Conservation (phyloP, 306 rosid species). For the Prunus mongolica region DNA sequence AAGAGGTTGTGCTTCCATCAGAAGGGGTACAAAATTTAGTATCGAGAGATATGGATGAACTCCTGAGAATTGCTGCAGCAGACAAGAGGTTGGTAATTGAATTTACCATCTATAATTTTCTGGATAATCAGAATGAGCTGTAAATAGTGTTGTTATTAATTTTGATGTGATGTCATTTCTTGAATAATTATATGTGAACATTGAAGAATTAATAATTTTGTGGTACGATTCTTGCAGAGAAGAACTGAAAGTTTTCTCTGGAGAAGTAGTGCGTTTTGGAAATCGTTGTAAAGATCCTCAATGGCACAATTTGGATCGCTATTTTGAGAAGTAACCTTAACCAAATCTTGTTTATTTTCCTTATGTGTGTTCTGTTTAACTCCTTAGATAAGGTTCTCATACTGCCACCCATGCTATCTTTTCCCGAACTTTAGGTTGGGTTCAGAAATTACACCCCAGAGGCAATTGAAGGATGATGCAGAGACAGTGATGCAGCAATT, state of each 20-base stretch:
- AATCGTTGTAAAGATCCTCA: conserved; percentile 99
- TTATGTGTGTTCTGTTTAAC: conserved; percentile 10
- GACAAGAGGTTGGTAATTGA: conserved; percentile 80
- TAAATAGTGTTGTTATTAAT: not conserved
- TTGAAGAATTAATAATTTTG: conserved; percentile 22
- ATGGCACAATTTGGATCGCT: conserved; percentile 95
- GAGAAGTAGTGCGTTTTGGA: conserved; percentile 99
- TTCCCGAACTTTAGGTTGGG: conserved; percentile 60
- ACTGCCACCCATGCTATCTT: conserved; percentile 23
- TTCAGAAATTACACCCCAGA: conserved; percentile 71
- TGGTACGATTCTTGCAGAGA: conserved; percentile 70
- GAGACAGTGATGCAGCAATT: conserved; percentile 77
- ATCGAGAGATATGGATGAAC: conserved; percentile 84
- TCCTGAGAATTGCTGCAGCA: conserved; percentile 80
- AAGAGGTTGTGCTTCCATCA: conserved; percentile 83
- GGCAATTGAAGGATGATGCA: conserved; percentile 84
- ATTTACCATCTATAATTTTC: not conserved
- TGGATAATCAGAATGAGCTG: not conserved
- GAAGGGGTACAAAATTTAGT: conserved; percentile 89
- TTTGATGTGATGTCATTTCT: conserved; percentile 16
- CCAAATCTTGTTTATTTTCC: conserved; percentile 21
- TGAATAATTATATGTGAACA: conserved; percentile 10
- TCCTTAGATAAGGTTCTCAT: conserved; percentile 14
- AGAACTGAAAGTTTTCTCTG: conserved; percentile 78
- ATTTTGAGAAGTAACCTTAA: conserved; percentile 77